These are phyloP conservation scores for Neofusicoccum parvum DNA, from an alignment of 2,329 filamentous ascomycete genomes.

Conservation along the genomic window DNA sequence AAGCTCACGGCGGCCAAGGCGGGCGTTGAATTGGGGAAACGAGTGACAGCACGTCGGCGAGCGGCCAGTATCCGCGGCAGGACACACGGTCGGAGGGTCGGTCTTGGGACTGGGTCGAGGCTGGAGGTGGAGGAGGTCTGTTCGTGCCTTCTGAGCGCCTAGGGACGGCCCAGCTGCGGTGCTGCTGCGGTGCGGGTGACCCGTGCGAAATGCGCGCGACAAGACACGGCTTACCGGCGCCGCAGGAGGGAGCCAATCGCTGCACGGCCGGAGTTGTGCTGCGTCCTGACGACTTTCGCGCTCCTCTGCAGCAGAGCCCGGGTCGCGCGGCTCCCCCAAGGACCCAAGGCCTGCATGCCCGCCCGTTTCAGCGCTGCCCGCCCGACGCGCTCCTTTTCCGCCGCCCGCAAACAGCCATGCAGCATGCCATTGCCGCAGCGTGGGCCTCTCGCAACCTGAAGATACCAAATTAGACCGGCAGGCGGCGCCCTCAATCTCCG, in stretches of 20 bases:
- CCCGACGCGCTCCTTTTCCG: constrained; percentile 15
- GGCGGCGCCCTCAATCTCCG: constrained; percentile 11
- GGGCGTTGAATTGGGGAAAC: constrained; percentile 6
- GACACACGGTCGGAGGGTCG: constrained; percentile 9
- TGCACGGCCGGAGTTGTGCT: background rate
- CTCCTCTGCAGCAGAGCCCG: background rate
- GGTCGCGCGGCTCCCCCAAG: constrained; percentile 3
- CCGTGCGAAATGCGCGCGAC: constrained; percentile 16
- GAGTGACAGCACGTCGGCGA: constrained; percentile 7
- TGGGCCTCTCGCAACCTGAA: too few relatives aligned
- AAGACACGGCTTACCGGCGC: background rate
- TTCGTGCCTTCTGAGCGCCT: constrained; percentile 18
- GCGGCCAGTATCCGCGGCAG: constrained; percentile 4
- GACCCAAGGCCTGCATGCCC: background rate
- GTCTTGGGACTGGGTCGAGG: constrained; percentile 11
- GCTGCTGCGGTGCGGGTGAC: constrained; percentile 5
- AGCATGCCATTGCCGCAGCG: background rate
- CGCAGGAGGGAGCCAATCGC: constrained; percentile 8
- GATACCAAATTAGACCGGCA: constrained; percentile 10
- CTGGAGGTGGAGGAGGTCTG: constrained; percentile 14
- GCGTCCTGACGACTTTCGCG: background rate
- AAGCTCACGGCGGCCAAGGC: background rate
- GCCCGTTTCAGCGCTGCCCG: constrained; percentile 9
- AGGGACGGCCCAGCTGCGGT: constrained; percentile 13
- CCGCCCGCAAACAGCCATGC: constrained; percentile 9